These are phyloP conservation scores for Fomitopsis schrenkii DNA, from an alignment of 1,284 basidiomycete species.

Conservation along the genomic window DNA sequence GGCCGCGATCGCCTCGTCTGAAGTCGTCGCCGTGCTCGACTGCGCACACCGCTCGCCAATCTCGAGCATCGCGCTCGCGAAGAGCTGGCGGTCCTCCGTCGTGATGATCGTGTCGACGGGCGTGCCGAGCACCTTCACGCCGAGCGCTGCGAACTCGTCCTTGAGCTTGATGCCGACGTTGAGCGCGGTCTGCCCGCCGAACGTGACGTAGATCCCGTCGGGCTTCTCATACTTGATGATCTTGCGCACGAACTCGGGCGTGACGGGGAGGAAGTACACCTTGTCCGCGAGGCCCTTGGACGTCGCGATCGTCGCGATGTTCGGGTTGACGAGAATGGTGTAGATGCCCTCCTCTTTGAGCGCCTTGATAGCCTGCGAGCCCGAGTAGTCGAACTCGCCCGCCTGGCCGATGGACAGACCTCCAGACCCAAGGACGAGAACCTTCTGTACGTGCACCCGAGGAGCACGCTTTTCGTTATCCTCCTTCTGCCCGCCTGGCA, in stretches of 20 bases:
- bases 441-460: conserved; percentile 83
- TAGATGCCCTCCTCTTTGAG: conserved; percentile 99
- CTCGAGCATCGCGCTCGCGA: conserved; percentile 92
- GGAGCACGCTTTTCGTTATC: conserved; percentile 82
- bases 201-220: conserved; percentile 98
- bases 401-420: conserved; percentile 98
- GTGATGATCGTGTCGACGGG: conserved; percentile 97
- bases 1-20: conserved; percentile 84
- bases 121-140: conserved; percentile 93
- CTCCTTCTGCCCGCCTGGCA: conserved; percentile 85
- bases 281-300: conserved; percentile 98
- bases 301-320: conserved; percentile 99
- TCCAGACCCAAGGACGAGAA: conserved; percentile 96
- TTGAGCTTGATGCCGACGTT: conserved; percentile 98
- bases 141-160: conserved; percentile 87
- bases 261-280: conserved; percentile 98
- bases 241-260: conserved; percentile 95
- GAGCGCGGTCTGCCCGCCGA: conserved; percentile 96
- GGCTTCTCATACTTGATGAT: conserved; percentile 98
- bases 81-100: conserved; percentile 95
- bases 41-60: conserved; percentile 96
- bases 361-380: conserved; percentile 98
- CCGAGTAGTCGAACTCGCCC: conserved; percentile 99
- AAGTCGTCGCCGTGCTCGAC: conserved; percentile 80
- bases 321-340: conserved; percentile 97